These are phyloP conservation scores for Emmonsia crescens DNA, from an alignment of 2,329 filamentous ascomycete species.

Conservation along the genomic window DNA sequence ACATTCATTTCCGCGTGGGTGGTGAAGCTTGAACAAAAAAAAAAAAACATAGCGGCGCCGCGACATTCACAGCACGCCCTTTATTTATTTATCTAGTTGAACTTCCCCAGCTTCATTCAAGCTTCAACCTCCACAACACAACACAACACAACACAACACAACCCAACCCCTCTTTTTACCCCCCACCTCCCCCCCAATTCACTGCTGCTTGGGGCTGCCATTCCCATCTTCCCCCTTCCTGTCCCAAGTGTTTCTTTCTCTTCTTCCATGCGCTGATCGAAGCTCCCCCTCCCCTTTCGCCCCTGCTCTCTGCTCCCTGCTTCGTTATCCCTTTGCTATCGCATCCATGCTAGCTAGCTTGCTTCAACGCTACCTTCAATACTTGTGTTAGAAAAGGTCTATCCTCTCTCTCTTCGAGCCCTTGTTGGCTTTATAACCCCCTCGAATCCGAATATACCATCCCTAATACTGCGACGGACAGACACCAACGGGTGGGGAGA, in stretches of 20 bases:
- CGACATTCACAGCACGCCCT: not conserved
- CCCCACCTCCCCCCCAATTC: not conserved
- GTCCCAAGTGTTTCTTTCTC: not conserved
- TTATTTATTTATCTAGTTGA: too few species aligned
- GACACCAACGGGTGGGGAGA: not conserved
- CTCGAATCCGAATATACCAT: not conserved
- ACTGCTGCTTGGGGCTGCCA: not conserved
- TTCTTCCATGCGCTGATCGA: not conserved
- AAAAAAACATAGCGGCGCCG: too few species aligned
- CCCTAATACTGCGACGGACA: not conserved
- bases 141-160: not conserved
- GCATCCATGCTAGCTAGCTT: not conserved
- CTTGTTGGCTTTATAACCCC: not conserved
- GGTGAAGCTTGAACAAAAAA: too few species aligned
- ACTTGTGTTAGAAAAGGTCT: not conserved
- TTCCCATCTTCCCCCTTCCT: not conserved
- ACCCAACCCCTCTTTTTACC: not conserved
- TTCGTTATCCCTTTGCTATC: not conserved
- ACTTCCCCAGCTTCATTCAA: not conserved
- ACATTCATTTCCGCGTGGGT: too few species aligned
- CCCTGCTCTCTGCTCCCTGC: not conserved
- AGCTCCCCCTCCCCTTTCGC: too few species aligned
- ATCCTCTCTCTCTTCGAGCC: not conserved
- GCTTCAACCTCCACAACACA: not conserved
- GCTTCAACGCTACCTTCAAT: not conserved